Evolutionary conservation across 495 filamentous ascomycete species (phyloP).

Genomic region (Hyaloscypha hepaticicola): DNA sequence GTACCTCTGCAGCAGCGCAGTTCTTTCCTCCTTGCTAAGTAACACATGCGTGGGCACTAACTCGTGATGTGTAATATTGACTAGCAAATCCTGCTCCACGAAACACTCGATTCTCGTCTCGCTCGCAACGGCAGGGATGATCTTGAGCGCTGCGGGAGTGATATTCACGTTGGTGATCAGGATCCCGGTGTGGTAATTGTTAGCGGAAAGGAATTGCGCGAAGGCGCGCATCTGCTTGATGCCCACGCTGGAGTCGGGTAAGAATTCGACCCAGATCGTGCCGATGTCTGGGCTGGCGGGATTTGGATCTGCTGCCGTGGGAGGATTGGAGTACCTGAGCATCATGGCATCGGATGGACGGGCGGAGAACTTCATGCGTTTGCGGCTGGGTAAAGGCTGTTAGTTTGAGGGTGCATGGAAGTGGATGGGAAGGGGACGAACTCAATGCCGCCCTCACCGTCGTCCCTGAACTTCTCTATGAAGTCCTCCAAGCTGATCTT

Average conservation of each 20-base stretch:
- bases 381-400: slow-evolving; percentile 58
- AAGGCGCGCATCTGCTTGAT: slow-evolving; percentile 90
- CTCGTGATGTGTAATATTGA: slow-evolving; percentile 98
- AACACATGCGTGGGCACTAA: slow-evolving; percentile 92
- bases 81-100: slow-evolving; percentile 89
- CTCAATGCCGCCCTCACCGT: slow-evolving; percentile 63
- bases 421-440: slow-evolving; percentile 17
- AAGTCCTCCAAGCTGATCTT: slow-evolving; percentile 78
- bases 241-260: slow-evolving; percentile 70
- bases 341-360: slow-evolving; percentile 81
- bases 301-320: slow-evolving; percentile 61
- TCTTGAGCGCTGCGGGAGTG: slow-evolving; percentile 79
- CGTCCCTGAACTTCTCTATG: slow-evolving; percentile 59
- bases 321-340: slow-evolving; percentile 69
- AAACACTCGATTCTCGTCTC: slow-evolving; percentile 87
- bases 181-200: slow-evolving; percentile 85
- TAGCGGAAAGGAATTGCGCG: slow-evolving; percentile 70
- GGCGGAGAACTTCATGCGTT: slow-evolving; percentile 80
- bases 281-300: slow-evolving; percentile 70
- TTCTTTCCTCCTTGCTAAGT: slow-evolving; percentile 87
- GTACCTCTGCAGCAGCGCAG: slow-evolving; percentile 77
- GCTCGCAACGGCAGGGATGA: slow-evolving; percentile 66
- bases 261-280: slow-evolving; percentile 92
- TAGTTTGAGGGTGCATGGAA: slow-evolving; percentile 20
- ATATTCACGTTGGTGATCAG: slow-evolving; percentile 80